These are phyloP conservation scores for Plasmodium malariae DNA, from an alignment of 169 alveolate species.

Conservation along the genomic window DNA sequence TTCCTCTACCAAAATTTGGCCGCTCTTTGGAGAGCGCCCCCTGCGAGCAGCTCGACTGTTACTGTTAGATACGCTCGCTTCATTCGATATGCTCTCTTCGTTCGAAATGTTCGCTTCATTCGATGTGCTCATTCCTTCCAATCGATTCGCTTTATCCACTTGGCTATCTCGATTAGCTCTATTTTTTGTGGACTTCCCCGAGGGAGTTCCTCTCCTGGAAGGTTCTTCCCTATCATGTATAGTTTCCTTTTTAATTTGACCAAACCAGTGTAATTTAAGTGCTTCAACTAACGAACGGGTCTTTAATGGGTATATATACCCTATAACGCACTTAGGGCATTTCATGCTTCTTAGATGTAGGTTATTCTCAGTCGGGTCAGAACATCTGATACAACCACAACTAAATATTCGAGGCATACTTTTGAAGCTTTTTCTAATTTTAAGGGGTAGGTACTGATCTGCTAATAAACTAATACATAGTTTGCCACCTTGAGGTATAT, in stretches of 20 bases:
- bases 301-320: conserved; percentile 80
- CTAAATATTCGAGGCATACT: conserved; percentile 81
- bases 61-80: no score
- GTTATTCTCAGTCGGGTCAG: conserved; percentile 84
- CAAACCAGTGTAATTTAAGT: conserved; percentile 65
- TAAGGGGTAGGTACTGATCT: conserved; percentile 89
- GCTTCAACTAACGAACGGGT: conserved; percentile 56
- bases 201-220: no score
- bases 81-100: no score
- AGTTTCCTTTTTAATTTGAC: not conserved
- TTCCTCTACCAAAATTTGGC: no score
- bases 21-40: no score
- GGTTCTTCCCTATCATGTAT: no score
- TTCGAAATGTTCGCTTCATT: no score
- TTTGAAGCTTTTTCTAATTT: conserved; percentile 79
- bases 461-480: conserved; percentile 83
- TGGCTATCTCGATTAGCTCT: not conserved
- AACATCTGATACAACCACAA: conserved; percentile 87
- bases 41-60: no score
- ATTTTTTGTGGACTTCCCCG: not conserved
- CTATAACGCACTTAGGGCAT: conserved; percentile 84
- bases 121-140: not conserved
- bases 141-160: not conserved
- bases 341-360: conserved; percentile 83
- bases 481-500: conserved; percentile 87